These are phyloP conservation scores for Sicyos edulis DNA, from an alignment of 306 rosid species.

Conservation along the genomic window DNA sequence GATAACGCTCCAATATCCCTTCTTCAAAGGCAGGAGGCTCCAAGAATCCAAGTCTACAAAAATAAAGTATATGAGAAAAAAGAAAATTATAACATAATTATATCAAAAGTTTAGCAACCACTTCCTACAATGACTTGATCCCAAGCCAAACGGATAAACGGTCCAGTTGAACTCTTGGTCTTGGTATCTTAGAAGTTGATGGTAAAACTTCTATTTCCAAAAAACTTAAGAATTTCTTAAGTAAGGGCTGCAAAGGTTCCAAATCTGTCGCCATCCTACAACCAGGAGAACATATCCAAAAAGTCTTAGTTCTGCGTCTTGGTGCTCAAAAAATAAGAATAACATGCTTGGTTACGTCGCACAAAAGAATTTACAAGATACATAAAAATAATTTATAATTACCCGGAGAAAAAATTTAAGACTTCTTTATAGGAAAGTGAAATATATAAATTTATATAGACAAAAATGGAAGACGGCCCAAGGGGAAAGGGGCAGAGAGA, in stretches of 20 bases:
- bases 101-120: constrained; percentile 28
- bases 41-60: constrained; percentile 83
- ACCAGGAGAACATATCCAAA: not conserved
- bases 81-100: not conserved
- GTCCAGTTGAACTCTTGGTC: constrained; percentile 62
- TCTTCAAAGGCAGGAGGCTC: constrained; percentile 94
- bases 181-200: constrained; percentile 40
- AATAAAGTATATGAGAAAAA: constrained; percentile 24
- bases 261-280: constrained; percentile 68
- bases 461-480: no score
- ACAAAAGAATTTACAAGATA: not conserved
- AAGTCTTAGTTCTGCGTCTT: constrained; percentile 2
- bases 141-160: constrained; percentile 86
- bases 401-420: not conserved
- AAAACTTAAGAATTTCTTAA: constrained; percentile 66
- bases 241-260: constrained; percentile 92
- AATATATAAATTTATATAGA: no score
- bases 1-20: constrained; percentile 91
- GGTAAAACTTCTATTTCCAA: constrained; percentile 69
- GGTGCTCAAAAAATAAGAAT: not conserved
- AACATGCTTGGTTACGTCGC: not conserved
- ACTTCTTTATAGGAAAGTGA: not conserved
- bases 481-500: no score
- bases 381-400: not conserved
- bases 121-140: constrained; percentile 77